Conservation (phyloP, 2,329 filamentous ascomycete genomes). For the Penicillium sp. region DNA sequence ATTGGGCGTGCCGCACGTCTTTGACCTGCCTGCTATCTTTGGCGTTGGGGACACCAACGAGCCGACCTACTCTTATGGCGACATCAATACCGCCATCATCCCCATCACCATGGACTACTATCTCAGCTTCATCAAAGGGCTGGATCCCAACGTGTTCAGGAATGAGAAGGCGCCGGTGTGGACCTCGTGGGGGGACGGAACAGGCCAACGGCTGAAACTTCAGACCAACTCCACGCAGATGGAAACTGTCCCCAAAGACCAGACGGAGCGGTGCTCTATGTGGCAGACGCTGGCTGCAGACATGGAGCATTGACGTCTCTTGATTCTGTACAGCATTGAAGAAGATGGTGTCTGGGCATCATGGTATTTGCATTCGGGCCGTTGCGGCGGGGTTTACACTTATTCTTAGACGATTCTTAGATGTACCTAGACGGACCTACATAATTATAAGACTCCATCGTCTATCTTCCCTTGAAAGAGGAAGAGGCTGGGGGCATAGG, state of each 20-base stretch:
- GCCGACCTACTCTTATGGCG: slow-evolving; percentile 28
- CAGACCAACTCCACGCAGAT: slow-evolving; percentile 23
- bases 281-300: slow-evolving; percentile 14
- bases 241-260: slow-evolving; percentile 16
- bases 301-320: slow-evolving; percentile 16
- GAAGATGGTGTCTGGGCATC: too few relatives aligned
- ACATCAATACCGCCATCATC: slow-evolving; percentile 27
- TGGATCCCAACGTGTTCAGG: slow-evolving; percentile 22
- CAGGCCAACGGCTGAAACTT: slow-evolving; percentile 17
- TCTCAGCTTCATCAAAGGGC: slow-evolving; percentile 23
- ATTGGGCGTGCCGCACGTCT: slow-evolving; percentile 40
- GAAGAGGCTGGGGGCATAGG: too few relatives aligned
- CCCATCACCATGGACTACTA: slow-evolving; percentile 28
- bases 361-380: too few relatives aligned
- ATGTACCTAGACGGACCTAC: too few relatives aligned
- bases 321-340: neutral
- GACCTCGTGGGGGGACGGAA: slow-evolving; percentile 16
- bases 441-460: too few relatives aligned
- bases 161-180: slow-evolving; percentile 19
- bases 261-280: slow-evolving; percentile 18
- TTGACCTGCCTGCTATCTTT: slow-evolving; percentile 30
- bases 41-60: slow-evolving; percentile 18
- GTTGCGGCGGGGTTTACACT: too few relatives aligned
- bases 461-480: too few relatives aligned
- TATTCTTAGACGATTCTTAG: too few relatives aligned